Conservation (phyloP, 768 basidiomycete species). For the Lepiota venenata region DNA sequence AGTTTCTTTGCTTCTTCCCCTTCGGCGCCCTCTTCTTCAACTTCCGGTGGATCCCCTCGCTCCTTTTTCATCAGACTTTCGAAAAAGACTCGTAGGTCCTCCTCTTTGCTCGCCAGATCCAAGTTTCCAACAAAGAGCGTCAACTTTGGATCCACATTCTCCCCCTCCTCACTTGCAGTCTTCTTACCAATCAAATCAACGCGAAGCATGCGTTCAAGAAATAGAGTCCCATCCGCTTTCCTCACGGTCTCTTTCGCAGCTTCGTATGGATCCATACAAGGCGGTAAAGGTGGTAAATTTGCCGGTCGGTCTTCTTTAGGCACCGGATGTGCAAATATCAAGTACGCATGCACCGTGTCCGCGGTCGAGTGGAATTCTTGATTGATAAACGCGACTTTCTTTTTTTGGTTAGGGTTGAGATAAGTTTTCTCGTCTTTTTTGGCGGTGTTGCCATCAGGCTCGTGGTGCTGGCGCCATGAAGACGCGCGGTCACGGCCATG, state of each 20-base stretch:
- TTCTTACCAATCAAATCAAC: conserved; percentile 61
- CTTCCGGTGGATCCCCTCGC: conserved; percentile 50
- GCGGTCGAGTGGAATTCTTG: conserved; percentile 82
- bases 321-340: conserved; percentile 79
- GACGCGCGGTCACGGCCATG: conserved; percentile 60
- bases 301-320: conserved; percentile 36
- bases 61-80: conserved; percentile 73
- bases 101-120: conserved; percentile 89
- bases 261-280: conserved; percentile 62
- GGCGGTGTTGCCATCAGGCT: conserved; percentile 40
- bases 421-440: conserved; percentile 57
- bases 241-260: conserved; percentile 60
- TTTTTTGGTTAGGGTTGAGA: conserved; percentile 83
- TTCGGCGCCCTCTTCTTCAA: conserved; percentile 21
- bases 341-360: conserved; percentile 79
- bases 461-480: conserved; percentile 49
- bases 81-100: conserved; percentile 84
- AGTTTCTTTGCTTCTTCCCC: conserved; percentile 30
- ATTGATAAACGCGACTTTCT: conserved; percentile 92
- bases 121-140: conserved; percentile 91
- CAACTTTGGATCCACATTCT: conserved; percentile 65
- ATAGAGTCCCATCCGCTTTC: conserved; percentile 63
- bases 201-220: conserved; percentile 75
- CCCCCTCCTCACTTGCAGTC: conserved; percentile 8
- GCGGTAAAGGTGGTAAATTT: conserved; percentile 49